These are phyloP conservation scores for Nakaseomyces bracarensis DNA, from an alignment of 1,139 yeast species.

Conservation along the genomic window DNA sequence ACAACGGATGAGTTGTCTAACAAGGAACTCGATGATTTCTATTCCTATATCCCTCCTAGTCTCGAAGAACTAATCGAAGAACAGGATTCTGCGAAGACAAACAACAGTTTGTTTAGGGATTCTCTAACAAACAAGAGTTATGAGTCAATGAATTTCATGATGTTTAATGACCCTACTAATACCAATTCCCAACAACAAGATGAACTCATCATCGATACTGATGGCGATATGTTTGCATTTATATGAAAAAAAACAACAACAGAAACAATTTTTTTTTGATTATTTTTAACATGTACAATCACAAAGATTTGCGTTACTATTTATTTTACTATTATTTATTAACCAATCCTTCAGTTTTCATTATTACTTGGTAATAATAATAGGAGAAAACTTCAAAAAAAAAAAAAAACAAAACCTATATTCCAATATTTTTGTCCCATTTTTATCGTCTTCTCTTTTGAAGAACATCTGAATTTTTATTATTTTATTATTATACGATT, in stretches of 20 bases:
- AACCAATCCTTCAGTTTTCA: too few species aligned
- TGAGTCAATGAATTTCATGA: slow-evolving; percentile 7
- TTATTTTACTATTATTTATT: too few species aligned
- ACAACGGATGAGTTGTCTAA: slow-evolving; percentile 8
- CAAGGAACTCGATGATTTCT: slow-evolving; percentile 8
- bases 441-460: too few species aligned
- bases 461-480: too few species aligned
- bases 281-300: too few species aligned
- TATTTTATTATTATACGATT: too few species aligned
- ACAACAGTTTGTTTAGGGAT: slow-evolving; percentile 7
- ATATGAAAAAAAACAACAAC: background rate
- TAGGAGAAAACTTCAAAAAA: too few species aligned
- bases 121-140: slow-evolving; percentile 5
- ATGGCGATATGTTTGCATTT: slow-evolving; percentile 7
- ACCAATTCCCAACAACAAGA: slow-evolving; percentile 1
- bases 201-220: slow-evolving; percentile 5
- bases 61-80: slow-evolving; percentile 31
- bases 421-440: too few species aligned
- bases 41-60: slow-evolving; percentile 27
- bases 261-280: background rate
- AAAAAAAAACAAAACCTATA: too few species aligned
- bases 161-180: slow-evolving; percentile 7
- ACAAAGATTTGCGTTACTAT: too few species aligned
- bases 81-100: slow-evolving; percentile 17
- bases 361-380: too few species aligned